Evolutionary conservation across 1,139 yeast species (phyloP).

Genomic region (Hyphopichia khmerensis): DNA sequence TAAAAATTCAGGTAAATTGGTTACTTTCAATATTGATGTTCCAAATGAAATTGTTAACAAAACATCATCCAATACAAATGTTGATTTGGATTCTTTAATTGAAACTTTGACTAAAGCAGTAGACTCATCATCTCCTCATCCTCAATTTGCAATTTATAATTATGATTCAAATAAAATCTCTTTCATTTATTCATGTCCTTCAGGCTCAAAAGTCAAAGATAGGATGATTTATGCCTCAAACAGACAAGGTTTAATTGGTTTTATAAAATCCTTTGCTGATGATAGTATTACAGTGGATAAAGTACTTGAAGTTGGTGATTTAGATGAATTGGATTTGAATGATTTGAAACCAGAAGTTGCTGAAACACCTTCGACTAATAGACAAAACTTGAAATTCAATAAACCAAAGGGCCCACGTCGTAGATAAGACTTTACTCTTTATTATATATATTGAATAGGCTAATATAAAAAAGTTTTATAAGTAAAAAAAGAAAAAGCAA

Average conservation of each 20-base stretch:
- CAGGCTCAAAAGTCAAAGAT: slow-evolving; percentile 84
- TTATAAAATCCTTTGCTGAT: slow-evolving; percentile 37
- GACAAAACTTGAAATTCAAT: slow-evolving; percentile 34
- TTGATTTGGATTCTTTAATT: slow-evolving; percentile 22
- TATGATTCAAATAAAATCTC: slow-evolving; percentile 31
- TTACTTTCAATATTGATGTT: slow-evolving; percentile 34
- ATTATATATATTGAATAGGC: background rate
- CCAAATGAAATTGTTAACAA: slow-evolving; percentile 27
- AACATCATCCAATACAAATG: slow-evolving; percentile 11
- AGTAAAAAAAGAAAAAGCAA: too few species aligned
- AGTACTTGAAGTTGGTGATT: slow-evolving; percentile 65
- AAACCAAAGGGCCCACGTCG: slow-evolving; percentile 61
- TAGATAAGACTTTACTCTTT: slow-evolving; percentile 21
- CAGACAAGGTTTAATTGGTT: slow-evolving; percentile 62
- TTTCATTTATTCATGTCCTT: slow-evolving; percentile 86
- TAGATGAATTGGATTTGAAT: slow-evolving; percentile 57
- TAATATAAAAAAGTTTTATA: background rate
- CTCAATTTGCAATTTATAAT: slow-evolving; percentile 61
- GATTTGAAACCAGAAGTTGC: slow-evolving; percentile 19
- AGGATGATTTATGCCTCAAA: slow-evolving; percentile 92
- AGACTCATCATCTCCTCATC: slow-evolving; percentile 16
- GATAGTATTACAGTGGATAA: slow-evolving; percentile 31
- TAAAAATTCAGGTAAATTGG: slow-evolving; percentile 15
- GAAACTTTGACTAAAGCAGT: slow-evolving; percentile 14
- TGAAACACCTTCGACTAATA: slow-evolving; percentile 2